Conservation (phyloP, 768 basidiomycete genomes). For the Piloderma croceum region DNA sequence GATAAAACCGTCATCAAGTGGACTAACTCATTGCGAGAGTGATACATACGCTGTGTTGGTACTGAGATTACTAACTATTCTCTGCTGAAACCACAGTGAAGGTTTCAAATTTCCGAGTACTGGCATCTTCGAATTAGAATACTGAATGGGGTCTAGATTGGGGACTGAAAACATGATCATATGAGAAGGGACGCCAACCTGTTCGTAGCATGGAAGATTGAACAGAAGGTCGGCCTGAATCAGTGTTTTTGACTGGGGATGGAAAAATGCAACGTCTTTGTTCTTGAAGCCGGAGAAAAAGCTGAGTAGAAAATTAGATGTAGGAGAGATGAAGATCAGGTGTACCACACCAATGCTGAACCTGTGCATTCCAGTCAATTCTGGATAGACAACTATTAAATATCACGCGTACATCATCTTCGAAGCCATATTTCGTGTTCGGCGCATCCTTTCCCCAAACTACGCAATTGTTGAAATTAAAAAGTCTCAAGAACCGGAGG, state of each 20-base stretch:
- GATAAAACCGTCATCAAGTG: neutral
- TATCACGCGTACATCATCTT: slow-evolving; percentile 48
- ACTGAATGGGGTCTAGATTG: slow-evolving; percentile 37
- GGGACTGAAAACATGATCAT: neutral
- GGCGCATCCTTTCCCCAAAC: slow-evolving; percentile 62
- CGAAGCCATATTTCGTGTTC: slow-evolving; percentile 69
- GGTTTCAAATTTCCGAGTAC: slow-evolving; percentile 31
- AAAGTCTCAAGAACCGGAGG: neutral
- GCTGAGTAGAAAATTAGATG: slow-evolving; percentile 25
- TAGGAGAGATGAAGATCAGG: slow-evolving; percentile 2
- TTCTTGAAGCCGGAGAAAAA: slow-evolving; percentile 69
- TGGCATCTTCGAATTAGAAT: slow-evolving; percentile 17
- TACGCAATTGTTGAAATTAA: slow-evolving; percentile 13
- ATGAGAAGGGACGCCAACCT: slow-evolving; percentile 32
- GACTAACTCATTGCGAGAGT: slow-evolving; percentile 9
- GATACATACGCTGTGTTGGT: slow-evolving; percentile 19
- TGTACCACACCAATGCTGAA: slow-evolving; percentile 42
- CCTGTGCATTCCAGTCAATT: slow-evolving; percentile 23
- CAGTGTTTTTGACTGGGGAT: slow-evolving; percentile 62
- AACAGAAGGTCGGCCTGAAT: slow-evolving; percentile 80
- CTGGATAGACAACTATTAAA: neutral
- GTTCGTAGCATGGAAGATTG: slow-evolving; percentile 77
- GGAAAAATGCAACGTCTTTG: slow-evolving; percentile 82
- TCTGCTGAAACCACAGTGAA: slow-evolving; percentile 30
- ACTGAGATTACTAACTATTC: slow-evolving; percentile 27